Percentiles rank a stretch among this genome's conserved stretches.
Evolutionary conservation across 345 rosid genomes (phyloP).

Genomic region (Triadica sebifera): DNA sequence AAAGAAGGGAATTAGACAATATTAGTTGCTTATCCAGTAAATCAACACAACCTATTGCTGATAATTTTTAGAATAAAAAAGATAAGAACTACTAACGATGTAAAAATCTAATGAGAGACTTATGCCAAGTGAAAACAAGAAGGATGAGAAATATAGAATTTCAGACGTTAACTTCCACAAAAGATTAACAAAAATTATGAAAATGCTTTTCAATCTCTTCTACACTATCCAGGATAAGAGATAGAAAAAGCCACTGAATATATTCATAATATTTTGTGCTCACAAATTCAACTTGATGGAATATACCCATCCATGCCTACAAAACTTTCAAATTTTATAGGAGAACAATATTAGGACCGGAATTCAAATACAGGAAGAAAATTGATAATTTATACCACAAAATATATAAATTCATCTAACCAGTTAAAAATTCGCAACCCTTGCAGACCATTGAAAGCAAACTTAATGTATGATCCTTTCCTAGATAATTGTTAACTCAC

Average conservation of each 20-base stretch:
- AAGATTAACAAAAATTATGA: background rate
- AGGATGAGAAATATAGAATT: background rate
- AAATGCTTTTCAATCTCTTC: background rate
- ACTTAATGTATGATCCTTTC: background rate
- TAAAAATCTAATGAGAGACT: background rate
- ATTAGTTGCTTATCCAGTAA: background rate
- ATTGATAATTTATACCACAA: background rate
- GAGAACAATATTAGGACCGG: background rate
- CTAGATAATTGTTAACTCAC: background rate
- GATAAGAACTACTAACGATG: background rate
- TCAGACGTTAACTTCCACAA: background rate
- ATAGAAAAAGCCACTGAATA: background rate
- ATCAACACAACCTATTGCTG: background rate
- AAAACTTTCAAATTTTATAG: background rate
- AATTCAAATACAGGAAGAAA: background rate
- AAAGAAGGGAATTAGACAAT: background rate
- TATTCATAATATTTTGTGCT: background rate
- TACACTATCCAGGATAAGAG: background rate
- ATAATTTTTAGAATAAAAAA: background rate
- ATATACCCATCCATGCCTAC: background rate
- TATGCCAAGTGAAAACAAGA: conserved; percentile 1
- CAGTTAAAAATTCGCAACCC: background rate
- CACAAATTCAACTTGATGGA: background rate
- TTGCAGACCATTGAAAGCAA: background rate
- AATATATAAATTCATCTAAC: background rate